phyloP scores from a whole-genome alignment of 371 early-diverging fungal genomes.

The Lichtheimia corymbifera region DNA sequence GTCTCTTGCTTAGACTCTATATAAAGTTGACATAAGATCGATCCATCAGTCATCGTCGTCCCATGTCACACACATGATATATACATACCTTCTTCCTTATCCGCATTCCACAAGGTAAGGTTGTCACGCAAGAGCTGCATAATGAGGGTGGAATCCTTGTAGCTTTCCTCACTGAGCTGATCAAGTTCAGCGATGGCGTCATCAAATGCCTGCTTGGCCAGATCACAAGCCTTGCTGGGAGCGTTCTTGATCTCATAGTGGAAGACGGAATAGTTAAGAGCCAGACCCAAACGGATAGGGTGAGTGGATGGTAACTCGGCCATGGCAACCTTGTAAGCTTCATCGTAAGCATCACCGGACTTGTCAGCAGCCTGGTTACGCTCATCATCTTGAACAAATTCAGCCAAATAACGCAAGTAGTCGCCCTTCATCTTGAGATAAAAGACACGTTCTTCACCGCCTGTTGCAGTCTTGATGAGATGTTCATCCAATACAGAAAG shows the following conservation, averaged over 20 bases:
- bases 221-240: conserved; percentile 96
- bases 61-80: too few relatives aligned
- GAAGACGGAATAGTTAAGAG: conserved; percentile 99
- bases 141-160: conserved; percentile 99
- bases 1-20: too few relatives aligned
- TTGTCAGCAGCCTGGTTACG: conserved; percentile 86
- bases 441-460: conserved; percentile 97
- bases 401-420: conserved; percentile 99
- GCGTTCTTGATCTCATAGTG: conserved; percentile 99
- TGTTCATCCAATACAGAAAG: conserved; percentile 90
- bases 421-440: conserved; percentile 99
- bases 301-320: conserved; percentile 95
- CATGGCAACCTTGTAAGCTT: conserved; percentile 93
- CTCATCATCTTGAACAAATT: conserved; percentile 87
- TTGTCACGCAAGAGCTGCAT: conserved; percentile 99
- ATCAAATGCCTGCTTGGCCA: conserved; percentile 99
- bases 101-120: conserved; percentile 99
- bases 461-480: conserved; percentile 83
- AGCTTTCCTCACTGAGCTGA: conserved; percentile 97
- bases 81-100: conserved; percentile 80
- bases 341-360: conserved; percentile 96
- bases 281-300: conserved; percentile 99
- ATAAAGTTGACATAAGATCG: too few relatives aligned
- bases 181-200: conserved; percentile 99
- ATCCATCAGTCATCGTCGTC: too few relatives aligned